Conservation (phyloP, 805 yeast species). For the Scheffersomyces stipitis region DNA sequence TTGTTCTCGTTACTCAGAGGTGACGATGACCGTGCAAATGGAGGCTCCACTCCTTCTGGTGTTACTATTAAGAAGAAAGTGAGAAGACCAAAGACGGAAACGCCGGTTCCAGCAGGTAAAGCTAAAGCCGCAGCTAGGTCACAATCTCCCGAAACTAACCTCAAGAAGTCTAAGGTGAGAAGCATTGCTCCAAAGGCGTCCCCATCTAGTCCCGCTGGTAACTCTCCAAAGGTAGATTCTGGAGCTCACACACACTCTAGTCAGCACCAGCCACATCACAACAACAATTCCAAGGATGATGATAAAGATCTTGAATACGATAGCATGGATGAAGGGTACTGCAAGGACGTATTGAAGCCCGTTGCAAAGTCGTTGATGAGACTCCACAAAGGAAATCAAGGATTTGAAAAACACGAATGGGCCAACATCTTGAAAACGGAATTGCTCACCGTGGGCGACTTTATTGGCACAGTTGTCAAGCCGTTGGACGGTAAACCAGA, state of each 20-base stretch:
- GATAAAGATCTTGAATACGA: conserved; percentile 58
- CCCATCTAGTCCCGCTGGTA: conserved; percentile 4
- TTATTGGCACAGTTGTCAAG: conserved; percentile 47
- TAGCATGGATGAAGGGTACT: conserved; percentile 73
- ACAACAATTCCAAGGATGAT: conserved; percentile 14
- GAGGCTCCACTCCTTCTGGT: conserved; percentile 3
- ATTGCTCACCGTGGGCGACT: conserved; percentile 70
- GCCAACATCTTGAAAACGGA: conserved; percentile 68
- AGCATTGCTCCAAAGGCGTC: conserved; percentile 6
- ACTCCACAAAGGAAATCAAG: conserved; percentile 69
- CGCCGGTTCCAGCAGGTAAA: conserved; percentile 13
- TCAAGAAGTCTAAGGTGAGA: conserved; percentile 14
- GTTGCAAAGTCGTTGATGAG: conserved; percentile 65
- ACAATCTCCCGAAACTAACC: conserved; percentile 16
- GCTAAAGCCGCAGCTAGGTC: conserved; percentile 15
- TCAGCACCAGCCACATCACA: no score
- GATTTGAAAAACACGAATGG: conserved; percentile 76
- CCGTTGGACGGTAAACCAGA: conserved; percentile 20
- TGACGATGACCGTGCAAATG: conserved; percentile 38
- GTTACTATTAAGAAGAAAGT: conserved; percentile 16
- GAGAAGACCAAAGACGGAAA: conserved; percentile 17
- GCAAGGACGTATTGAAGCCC: conserved; percentile 61
- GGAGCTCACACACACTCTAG: background rate
- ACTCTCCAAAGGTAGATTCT: conserved; percentile 6
- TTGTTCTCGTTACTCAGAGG: conserved; percentile 70